phyloP scores from a whole-genome alignment of 306 rosid species.

The Corylus avellana region DNA sequence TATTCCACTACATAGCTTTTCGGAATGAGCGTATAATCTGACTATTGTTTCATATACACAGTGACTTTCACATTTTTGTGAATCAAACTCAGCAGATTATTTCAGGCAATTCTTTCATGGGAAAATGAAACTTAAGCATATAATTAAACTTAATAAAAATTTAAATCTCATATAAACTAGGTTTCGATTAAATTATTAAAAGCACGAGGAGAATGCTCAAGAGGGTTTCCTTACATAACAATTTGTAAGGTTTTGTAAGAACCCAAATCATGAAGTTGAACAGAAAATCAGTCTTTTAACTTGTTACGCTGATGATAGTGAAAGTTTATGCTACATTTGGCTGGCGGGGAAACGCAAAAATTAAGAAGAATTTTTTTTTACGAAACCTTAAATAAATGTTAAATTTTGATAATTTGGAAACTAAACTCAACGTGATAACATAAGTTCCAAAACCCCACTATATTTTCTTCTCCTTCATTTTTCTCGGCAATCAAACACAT shows the following conservation, averaged over 20 bases:
- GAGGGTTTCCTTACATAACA: background rate
- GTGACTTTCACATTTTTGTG: background rate
- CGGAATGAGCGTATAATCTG: background rate
- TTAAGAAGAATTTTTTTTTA: background rate
- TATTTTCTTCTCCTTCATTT: background rate
- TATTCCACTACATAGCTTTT: background rate
- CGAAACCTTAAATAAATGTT: background rate
- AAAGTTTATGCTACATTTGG: background rate
- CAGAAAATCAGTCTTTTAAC: background rate
- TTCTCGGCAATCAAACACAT: conserved; percentile 1
- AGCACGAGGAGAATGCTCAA: background rate
- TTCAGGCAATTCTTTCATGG: background rate
- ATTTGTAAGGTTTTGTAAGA: background rate
- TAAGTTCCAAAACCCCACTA: background rate
- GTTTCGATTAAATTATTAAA: background rate
- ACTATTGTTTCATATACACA: background rate
- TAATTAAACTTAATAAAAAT: background rate
- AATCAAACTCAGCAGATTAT: background rate
- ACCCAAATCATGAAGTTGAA: background rate
- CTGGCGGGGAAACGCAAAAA: background rate
- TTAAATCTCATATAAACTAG: background rate
- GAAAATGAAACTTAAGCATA: background rate
- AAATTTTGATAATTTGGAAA: background rate
- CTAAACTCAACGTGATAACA: background rate
- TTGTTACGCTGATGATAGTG: background rate